Evolutionary conservation across 305 asterid genomes (phyloP), one percentile per base, ranked within the genome.

Genomic region (Coffea humblotiana): DNA sequence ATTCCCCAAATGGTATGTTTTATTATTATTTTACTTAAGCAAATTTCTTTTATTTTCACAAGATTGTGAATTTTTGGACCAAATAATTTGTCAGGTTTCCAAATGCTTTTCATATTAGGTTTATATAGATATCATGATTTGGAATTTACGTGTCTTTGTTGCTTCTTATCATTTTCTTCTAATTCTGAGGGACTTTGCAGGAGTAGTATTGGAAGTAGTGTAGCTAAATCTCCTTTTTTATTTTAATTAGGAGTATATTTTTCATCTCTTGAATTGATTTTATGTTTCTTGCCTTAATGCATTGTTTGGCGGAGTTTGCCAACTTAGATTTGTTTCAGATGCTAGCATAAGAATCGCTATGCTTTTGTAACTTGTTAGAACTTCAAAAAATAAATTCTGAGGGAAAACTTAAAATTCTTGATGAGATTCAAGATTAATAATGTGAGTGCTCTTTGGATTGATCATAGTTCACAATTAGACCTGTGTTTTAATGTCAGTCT

Each of bases 1-100:
- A 83, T 77, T 87, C 90, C 16, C 88, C 90, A 21, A 48, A 85
- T 72, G 90, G 90, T 87, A 73, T 71, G 79, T 71, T 67, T 27
- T 74, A 32, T 13, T 25, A 58, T 63, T 12, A 6, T 75, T 65
- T 1, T 27, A 2, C 8, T 74, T 3, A 23, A 77, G 29, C 67
- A 77, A 65, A 68, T 68, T 14, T 52, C 43, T 67, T 52, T 2
- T 43, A 1, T 6, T 19, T 27, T 75, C 40, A 8, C 13, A 27
- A 14, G 51, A 27, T 37, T 37, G 21, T 75, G 52, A 35, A 58
- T 43, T 75, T 40, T 29, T 37, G 63, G 12, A 58, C 29, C 9
- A 51, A 60, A 66, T 0, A 18, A 18, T 56, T 56, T 7, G 23
- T 14, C 1, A 14, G 45, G 35, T 16, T 14, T 29, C 32, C 4